Evolutionary conservation across 176 grass and related monocot genomes (phyloP).

Genomic region (Phragmites australis): DNA sequence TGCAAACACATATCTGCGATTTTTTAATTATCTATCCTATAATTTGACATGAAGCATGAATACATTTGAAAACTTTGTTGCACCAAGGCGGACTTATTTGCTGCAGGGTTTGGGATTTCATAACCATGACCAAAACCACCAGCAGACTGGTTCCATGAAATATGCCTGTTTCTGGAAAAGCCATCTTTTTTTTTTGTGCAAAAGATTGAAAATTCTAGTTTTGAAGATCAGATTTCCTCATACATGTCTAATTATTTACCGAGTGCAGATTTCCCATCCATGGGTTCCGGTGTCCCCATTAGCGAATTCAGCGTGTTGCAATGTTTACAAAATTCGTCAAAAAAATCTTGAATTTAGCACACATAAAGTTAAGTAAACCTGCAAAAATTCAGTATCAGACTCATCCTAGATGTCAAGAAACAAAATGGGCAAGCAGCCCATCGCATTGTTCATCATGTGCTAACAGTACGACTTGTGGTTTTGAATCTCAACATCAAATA

Average conservation of each 20-base stretch:
- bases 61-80: constrained; percentile 6
- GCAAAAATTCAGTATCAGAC: no score
- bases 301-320: no score
- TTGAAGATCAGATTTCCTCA: not conserved
- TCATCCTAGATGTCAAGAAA: no score
- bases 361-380: no score
- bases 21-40: not conserved
- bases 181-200: not conserved
- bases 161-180: not conserved
- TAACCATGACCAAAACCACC: not conserved
- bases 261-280: no score
- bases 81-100: not conserved
- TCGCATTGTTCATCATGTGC: no score
- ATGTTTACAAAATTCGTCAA: no score
- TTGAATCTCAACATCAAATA: no score
- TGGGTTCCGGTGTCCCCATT: no score
- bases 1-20: not conserved
- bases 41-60: not conserved
- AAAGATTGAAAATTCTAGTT: not conserved
- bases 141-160: not conserved
- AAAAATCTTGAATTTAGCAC: no score
- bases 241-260: not conserved
- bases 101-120: not conserved
- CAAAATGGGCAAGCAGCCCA: no score
- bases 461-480: no score